phyloP scores from a whole-genome alignment of 2,329 filamentous ascomycete species.

The Myotisia sp. region DNA sequence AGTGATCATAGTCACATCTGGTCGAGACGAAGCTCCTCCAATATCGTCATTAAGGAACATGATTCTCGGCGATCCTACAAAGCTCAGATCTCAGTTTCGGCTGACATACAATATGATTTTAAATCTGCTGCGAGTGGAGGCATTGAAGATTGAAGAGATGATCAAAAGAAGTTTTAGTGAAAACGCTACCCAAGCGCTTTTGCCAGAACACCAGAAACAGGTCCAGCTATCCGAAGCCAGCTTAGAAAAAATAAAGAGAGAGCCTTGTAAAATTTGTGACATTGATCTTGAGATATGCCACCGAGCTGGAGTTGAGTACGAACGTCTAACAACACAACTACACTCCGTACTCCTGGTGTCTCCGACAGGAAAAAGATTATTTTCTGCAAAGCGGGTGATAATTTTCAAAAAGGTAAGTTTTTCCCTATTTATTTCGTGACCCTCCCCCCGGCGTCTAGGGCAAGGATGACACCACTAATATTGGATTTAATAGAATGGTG shows the following conservation, averaged over 20 bases:
- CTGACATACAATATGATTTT: slow-evolving; percentile 99
- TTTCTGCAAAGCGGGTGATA: slow-evolving; percentile 59
- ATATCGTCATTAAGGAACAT: slow-evolving; percentile 73
- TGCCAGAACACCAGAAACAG: slow-evolving; percentile 90
- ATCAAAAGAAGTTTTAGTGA: slow-evolving; percentile 99
- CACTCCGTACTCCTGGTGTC: slow-evolving; percentile 64
- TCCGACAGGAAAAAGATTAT: slow-evolving; percentile 69
- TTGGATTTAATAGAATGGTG: slow-evolving; percentile 56
- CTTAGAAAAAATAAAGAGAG: slow-evolving; percentile 75
- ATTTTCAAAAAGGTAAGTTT: slow-evolving; percentile 57
- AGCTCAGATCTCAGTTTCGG: slow-evolving; percentile 88
- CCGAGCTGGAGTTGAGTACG: slow-evolving; percentile 64
- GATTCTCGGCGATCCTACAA: slow-evolving; percentile 91
- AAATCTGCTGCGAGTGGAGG: slow-evolving; percentile 86
- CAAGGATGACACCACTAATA: too few relatives aligned
- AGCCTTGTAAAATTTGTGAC: slow-evolving; percentile 71
- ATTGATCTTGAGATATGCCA: slow-evolving; percentile 67
- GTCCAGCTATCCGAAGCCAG: slow-evolving; percentile 86
- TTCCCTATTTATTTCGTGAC: too few relatives aligned
- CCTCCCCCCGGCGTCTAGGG: too few relatives aligned
- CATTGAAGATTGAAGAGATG: slow-evolving; percentile 98
- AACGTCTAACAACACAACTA: slow-evolving; percentile 63
- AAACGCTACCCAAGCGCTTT: slow-evolving; percentile 83
- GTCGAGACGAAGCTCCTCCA: slow-evolving; percentile 74
- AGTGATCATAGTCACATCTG: slow-evolving; percentile 77